These are phyloP conservation scores for Discostella stelligera DNA, from an alignment of 352 stramenopile genomes.

Conservation along the genomic window DNA sequence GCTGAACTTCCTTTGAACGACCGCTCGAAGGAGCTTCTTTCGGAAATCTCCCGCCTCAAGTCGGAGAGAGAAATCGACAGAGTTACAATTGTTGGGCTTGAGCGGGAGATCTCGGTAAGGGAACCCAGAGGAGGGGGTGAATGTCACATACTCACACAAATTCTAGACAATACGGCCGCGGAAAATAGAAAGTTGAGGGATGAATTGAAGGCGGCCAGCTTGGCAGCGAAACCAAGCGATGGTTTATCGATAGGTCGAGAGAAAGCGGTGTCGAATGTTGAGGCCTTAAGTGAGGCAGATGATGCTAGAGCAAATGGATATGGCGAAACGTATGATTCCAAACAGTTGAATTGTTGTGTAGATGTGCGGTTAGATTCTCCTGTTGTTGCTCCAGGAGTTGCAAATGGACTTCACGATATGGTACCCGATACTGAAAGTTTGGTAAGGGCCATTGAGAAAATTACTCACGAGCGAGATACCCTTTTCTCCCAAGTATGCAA, in stretches of 20 bases:
- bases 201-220: constrained; percentile 3
- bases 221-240: not conserved
- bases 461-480: not conserved
- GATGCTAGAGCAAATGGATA: not conserved
- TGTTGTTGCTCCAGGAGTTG: not conserved
- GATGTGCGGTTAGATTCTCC: constrained; percentile 2
- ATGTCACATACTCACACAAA: constrained; percentile 19
- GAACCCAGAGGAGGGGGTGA: constrained; percentile 19
- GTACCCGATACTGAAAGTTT: not conserved
- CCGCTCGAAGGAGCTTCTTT: constrained; percentile 41
- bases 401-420: constrained; percentile 11
- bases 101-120: constrained; percentile 44
- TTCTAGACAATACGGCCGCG: constrained; percentile 13
- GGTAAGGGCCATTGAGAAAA: not conserved
- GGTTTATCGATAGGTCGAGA: not conserved
- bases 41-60: constrained; percentile 49
- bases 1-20: constrained; percentile 74
- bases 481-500: too few relatives aligned
- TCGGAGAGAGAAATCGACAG: constrained; percentile 59
- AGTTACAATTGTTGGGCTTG: constrained; percentile 52
- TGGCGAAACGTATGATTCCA: not conserved
- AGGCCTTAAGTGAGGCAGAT: not conserved
- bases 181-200: constrained; percentile 40
- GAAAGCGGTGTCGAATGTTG: not conserved
- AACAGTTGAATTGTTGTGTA: not conserved